Evolutionary conservation across 768 basidiomycete species (phyloP).

Genomic region (Trichaptum fuscoviolaceum): DNA sequence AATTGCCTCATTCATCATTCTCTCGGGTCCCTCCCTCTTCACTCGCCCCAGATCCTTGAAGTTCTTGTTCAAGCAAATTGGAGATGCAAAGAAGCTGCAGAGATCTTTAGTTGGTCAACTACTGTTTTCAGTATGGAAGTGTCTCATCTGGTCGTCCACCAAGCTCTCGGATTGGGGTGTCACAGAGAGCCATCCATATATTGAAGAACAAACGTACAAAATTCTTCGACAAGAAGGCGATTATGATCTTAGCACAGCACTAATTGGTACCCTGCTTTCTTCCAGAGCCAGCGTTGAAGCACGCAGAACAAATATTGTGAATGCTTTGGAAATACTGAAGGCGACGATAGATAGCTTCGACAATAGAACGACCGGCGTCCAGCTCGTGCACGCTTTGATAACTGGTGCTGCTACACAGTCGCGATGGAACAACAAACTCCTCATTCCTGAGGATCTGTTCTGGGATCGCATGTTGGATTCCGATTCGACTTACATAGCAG

Average conservation of each 20-base stretch:
- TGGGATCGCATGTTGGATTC: conserved; percentile 7
- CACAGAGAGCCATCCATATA: conserved; percentile 5
- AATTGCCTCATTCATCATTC: conserved; percentile 15
- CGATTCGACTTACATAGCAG: conserved; percentile 7
- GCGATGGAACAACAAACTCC: background rate
- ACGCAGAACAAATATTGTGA: conserved; percentile 2
- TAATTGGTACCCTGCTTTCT: conserved; percentile 11
- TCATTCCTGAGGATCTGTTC: conserved; percentile 11
- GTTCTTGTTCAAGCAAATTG: conserved; percentile 13
- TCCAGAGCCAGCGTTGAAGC: background rate
- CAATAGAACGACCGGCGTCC: conserved; percentile 13
- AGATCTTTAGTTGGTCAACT: conserved; percentile 9
- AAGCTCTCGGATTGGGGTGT: conserved; percentile 10
- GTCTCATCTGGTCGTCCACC: conserved; percentile 16
- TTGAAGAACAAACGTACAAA: conserved; percentile 9
- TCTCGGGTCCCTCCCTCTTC: conserved; percentile 12
- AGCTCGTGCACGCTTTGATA: conserved; percentile 12
- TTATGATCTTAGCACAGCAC: conserved; percentile 12
- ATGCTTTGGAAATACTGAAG: conserved; percentile 11
- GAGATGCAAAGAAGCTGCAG: conserved; percentile 9
- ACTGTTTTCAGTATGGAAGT: conserved; percentile 14
- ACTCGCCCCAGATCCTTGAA: conserved; percentile 12
- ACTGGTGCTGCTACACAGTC: background rate
- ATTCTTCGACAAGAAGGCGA: conserved; percentile 14
- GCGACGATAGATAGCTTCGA: conserved; percentile 9